A percentile compares a stretch with the other conserved stretches of the same genome.
These are phyloP conservation scores for Neonothopanus nambi DNA, from an alignment of 1,284 basidiomycete genomes.

Conservation along the genomic window DNA sequence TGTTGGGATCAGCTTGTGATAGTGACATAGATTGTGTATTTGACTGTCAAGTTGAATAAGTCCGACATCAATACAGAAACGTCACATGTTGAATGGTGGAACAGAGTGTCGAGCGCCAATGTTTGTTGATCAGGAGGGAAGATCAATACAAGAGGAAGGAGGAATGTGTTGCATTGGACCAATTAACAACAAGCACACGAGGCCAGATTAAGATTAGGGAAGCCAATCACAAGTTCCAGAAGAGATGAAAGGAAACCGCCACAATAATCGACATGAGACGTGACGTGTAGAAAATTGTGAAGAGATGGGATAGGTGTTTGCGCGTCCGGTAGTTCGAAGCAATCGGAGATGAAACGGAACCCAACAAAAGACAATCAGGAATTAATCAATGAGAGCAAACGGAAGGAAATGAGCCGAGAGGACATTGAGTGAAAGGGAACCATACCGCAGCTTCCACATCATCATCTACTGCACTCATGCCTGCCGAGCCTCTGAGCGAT, in stretches of 20 bases:
- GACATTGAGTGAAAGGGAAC: conserved; percentile 16
- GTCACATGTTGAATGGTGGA: too few species aligned
- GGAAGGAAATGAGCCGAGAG: conserved; percentile 2
- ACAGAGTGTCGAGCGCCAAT: too few species aligned
- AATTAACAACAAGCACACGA: too few species aligned
- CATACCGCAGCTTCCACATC: conserved; percentile 78
- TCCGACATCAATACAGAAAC: too few species aligned
- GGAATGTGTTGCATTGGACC: too few species aligned
- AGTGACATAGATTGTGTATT: conserved; percentile 35
- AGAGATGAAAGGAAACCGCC: too few species aligned
- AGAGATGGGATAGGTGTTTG: conserved; percentile 7
- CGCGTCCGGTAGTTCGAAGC: too few species aligned
- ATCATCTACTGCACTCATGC: conserved; percentile 80
- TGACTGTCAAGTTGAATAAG: conserved; percentile 25
- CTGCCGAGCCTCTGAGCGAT: conserved; percentile 78
- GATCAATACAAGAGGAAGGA: too few species aligned
- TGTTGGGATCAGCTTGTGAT: conserved; percentile 37
- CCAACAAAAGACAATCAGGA: neutral
- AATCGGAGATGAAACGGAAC: neutral
- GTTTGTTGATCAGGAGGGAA: too few species aligned
- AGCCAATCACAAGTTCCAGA: too few species aligned
- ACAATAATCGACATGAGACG: conserved; percentile 10
- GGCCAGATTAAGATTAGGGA: too few species aligned
- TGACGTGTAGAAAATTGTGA: conserved; percentile 5
- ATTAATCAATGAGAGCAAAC: conserved; percentile 21